Base-by-base conservation (phyloP, 352 stramenopile species). In the Globisporangium carolinianum region DNA sequence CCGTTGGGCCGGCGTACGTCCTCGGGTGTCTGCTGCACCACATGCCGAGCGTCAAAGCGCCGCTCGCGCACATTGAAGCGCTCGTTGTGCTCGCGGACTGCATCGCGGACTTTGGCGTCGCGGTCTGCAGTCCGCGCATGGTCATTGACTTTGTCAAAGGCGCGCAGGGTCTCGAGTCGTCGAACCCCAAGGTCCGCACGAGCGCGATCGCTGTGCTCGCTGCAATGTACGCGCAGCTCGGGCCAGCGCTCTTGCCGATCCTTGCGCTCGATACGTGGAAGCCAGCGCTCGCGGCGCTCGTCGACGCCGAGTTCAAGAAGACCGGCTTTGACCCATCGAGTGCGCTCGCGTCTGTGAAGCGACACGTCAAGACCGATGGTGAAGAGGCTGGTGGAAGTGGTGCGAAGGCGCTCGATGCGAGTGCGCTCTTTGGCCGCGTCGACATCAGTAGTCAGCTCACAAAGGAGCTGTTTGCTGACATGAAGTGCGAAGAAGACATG, bases 401-500 rank as follows among this genome's bases (percentile, higher is more conserved):
- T n/a, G 57, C 46, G 32, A 72, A 60, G 53, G 70, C 70, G 47
- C 58, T 68, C 18, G 76, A 87, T 55, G 57, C 69, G 36, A 72
- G 75, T 12, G 73, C 72, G 37, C 60, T 92, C 2, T 93, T 95
- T 57, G 86, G 83, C 11, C 76, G 86, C 46, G 67, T 81, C 9
- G 86, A 95, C 57, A 75, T 94, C 18, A 92, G 83, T 47, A 67
- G 58, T 24, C 83, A 94, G 47, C 76, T 95, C 36, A 94, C 86
- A 17, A 95, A 93, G 55, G 83, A 95, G 8, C 60, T 95, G n/a
- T 72, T 95, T 47, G 83, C 78, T 1, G 73, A 90, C 45, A 89
- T 95, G 74, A 89, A 92, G 46, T 91, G 83, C 37, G 86, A 94
- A 65, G 76, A 88, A 2, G 83, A 93, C 57, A 94, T 91, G 47